Percentiles rank a stretch among this genome's conserved stretches.
phyloP scores from a whole-genome alignment of 2,329 filamentous ascomycete species.

The Clarireedia hainanense region DNA sequence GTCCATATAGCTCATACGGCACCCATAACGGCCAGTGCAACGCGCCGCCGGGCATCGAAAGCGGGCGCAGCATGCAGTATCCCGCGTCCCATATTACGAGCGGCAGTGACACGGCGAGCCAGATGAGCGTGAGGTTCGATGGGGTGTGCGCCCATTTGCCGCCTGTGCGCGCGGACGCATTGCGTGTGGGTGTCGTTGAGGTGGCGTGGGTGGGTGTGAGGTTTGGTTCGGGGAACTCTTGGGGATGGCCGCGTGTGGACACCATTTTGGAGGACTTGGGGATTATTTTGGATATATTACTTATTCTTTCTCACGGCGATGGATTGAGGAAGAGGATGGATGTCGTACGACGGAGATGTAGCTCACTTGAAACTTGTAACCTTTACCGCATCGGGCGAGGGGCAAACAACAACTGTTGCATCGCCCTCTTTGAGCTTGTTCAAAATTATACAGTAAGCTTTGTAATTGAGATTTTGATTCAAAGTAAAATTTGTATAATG shows the following conservation, averaged over 20 bases:
- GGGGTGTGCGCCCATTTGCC: conserved; percentile 50
- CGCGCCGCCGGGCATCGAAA: conserved; percentile 57
- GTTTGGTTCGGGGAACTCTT: conserved; percentile 36
- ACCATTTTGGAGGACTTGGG: conserved; percentile 31
- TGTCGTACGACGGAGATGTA: background rate
- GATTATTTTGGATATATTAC: conserved; percentile 20
- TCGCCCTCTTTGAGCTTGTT: background rate
- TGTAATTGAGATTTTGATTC: too few species aligned
- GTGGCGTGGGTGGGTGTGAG: conserved; percentile 19
- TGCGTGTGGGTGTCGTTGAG: conserved; percentile 9
- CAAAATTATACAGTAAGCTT: too few species aligned
- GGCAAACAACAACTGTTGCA: too few species aligned
- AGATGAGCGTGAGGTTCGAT: conserved; percentile 48
- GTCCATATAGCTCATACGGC: conserved; percentile 59
- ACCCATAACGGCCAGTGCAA: conserved; percentile 55
- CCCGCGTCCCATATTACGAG: conserved; percentile 67
- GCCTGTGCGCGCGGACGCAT: conserved; percentile 17
- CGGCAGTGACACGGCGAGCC: conserved; percentile 55
- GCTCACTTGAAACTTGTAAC: background rate
- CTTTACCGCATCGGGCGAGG: too few species aligned
- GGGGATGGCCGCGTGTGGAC: conserved; percentile 46
- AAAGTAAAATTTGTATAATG: too few species aligned
- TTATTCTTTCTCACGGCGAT: conserved; percentile 3
- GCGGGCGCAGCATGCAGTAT: conserved; percentile 54
- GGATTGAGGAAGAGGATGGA: background rate